These are phyloP conservation scores for Suillus decipiens DNA, from an alignment of 768 basidiomycete species.

Conservation along the genomic window DNA sequence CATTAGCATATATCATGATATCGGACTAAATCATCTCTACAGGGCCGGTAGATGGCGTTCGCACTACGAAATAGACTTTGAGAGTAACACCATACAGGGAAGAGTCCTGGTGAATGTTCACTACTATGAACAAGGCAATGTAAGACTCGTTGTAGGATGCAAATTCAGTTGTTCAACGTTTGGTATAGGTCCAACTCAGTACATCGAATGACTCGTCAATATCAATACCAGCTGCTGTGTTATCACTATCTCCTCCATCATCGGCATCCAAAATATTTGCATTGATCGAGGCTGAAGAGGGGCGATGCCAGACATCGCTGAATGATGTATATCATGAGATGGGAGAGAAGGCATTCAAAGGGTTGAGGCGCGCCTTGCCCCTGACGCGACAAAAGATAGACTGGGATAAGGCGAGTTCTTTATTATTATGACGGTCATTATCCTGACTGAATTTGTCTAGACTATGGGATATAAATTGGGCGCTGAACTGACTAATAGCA, in stretches of 20 bases:
- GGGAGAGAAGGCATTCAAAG: conserved; percentile 93
- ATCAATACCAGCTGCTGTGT: conserved; percentile 58
- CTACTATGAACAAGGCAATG: conserved; percentile 98
- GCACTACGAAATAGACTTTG: conserved; percentile 74
- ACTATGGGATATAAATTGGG: conserved; percentile 71
- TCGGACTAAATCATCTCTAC: conserved; percentile 2
- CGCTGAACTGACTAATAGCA: conserved; percentile 71
- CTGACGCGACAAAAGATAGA: conserved; percentile 93
- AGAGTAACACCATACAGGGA: conserved; percentile 63
- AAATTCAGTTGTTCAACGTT: background rate
- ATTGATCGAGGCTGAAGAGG: conserved; percentile 78
- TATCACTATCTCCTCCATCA: conserved; percentile 48
- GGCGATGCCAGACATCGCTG: conserved; percentile 75
- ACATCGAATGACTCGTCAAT: conserved; percentile 72
- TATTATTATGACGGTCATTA: background rate
- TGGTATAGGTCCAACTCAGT: conserved; percentile 80
- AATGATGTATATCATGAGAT: conserved; percentile 86
- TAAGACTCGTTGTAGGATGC: conserved; percentile 35
- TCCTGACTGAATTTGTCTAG: conserved; percentile 26
- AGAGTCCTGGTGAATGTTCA: conserved; percentile 84
- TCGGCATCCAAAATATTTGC: conserved; percentile 76
- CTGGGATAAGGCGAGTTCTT: conserved; percentile 79
- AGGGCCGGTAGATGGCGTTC: conserved; percentile 98
- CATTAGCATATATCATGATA: background rate
- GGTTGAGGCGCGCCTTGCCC: conserved; percentile 85